Conservation (phyloP, 164 flowering plant species). For the Chimonanthus salicifolius region DNA sequence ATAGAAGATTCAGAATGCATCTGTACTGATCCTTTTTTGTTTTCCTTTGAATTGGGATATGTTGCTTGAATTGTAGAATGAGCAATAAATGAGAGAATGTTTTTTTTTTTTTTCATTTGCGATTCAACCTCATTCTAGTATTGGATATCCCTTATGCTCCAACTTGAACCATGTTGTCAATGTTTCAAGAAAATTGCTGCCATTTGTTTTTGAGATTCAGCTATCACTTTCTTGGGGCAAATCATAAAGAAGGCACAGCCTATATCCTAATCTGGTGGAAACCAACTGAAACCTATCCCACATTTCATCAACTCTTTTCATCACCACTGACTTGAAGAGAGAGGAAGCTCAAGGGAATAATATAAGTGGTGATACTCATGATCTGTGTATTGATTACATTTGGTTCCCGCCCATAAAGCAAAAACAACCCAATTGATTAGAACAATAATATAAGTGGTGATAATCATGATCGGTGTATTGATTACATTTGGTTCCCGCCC, state of each 20-base stretch:
- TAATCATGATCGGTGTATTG: not conserved
- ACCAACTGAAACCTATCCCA: no score
- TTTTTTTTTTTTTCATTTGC: no score
- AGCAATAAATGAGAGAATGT: not conserved
- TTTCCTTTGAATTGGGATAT: not conserved
- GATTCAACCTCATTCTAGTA: not conserved
- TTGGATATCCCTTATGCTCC: not conserved
- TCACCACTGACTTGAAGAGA: no score
- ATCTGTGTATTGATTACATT: not conserved
- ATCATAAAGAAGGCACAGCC: no score
- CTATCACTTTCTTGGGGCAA: not conserved
- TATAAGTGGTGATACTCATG: no score
- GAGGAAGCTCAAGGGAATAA: not conserved
- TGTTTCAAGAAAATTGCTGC: no score
- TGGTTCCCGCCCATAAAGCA: not conserved
- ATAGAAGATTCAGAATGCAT: not conserved
- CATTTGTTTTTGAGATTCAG: not conserved
- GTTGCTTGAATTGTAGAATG: not conserved
- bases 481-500: not conserved
- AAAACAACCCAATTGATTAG: no score
- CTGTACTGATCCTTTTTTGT: not conserved
- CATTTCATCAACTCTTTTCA: no score
- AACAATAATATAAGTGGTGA: no score
- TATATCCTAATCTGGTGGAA: no score
- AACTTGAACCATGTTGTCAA: no score